Base-by-base conservation (phyloP, 768 basidiomycete species). In the Boletus coccyginus region DNA sequence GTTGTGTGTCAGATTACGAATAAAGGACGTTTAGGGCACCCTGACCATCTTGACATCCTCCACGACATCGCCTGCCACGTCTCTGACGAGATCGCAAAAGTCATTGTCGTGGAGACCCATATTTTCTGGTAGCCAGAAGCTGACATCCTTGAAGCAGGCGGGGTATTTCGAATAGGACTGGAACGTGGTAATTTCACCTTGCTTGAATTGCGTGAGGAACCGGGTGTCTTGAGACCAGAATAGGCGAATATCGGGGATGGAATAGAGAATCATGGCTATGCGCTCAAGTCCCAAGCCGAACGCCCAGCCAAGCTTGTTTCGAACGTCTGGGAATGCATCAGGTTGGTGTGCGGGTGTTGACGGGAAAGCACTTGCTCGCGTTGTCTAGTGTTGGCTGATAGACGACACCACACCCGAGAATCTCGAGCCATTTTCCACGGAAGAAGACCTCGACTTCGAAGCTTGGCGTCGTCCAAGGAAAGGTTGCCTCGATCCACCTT, bases 381-480 rank as follows among this genome's bases (percentile, higher is more conserved):
- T 85, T 85, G 60, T 94, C 86, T 42, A 99, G 74, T 0, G 95
- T 97, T 29, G 87, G 85, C 69, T 98, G 94, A 58, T 84, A 80
- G 39, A 98, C 85, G 24, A 99, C 93, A 2, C 97, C 97, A 57
- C 84, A 94, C 0, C 97, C 97, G 7, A 98, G 78, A 52, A 99
- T 92, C 72, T 98, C 97, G 24, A 99, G 77, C 97, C 97, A 99
- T 71, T 95, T 90, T 1, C 94, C 97, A 54, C 87, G 84, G 76
- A 90, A 98, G 73, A 95, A 88, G 6, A 98, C 94, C 70, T 99
- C 97, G 41, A 99, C 95, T 68, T 99, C 96, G 68, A 92, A 99
- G 69, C 94, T 97, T 10, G 97, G 97, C 57, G 87, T 90, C 53
- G 97, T 99, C 79, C 96, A 99, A 2, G 97, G 97, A 74, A 99